phyloP scores from a whole-genome alignment of 768 basidiomycete genomes.

The Tylopilus sp. region DNA sequence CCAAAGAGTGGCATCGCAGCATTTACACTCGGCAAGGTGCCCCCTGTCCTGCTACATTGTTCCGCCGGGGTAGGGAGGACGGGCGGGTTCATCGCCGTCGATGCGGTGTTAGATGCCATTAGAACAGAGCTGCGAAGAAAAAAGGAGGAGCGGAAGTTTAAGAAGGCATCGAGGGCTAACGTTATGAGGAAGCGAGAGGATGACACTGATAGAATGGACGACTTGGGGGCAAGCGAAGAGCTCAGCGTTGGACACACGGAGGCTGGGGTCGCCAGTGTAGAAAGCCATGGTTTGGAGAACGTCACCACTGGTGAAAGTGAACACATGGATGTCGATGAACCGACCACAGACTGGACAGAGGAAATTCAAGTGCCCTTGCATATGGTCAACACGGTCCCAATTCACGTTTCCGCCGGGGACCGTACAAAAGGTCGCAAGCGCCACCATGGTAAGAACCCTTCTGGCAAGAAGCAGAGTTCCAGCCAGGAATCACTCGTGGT shows the following conservation, averaged over 20 bases:
- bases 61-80: constrained; percentile 95
- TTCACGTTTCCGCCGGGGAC: constrained; percentile 29
- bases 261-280: not conserved
- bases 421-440: constrained; percentile 17
- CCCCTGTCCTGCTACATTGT: constrained; percentile 80
- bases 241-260: constrained; percentile 8
- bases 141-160: constrained; percentile 20
- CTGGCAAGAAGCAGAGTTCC: constrained; percentile 7
- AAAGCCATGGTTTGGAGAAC: constrained; percentile 1
- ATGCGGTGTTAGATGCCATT: constrained; percentile 78
- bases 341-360: not conserved
- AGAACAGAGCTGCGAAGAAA: constrained; percentile 50
- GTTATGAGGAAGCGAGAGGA: not conserved
- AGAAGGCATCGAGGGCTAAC: not conserved
- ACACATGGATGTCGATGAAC: constrained; percentile 29
- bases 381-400: constrained; percentile 23
- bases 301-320: constrained; percentile 6
- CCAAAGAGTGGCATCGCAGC: constrained; percentile 51
- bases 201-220: constrained; percentile 1
- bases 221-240: not conserved
- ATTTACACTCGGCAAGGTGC: constrained; percentile 42
- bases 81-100: constrained; percentile 88
- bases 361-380: constrained; percentile 1
- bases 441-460: not conserved
- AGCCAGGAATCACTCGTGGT: constrained; percentile 26